These are phyloP conservation scores for Phytophthora hibernalis DNA, from an alignment of 352 stramenopile species.

Conservation along the genomic window DNA sequence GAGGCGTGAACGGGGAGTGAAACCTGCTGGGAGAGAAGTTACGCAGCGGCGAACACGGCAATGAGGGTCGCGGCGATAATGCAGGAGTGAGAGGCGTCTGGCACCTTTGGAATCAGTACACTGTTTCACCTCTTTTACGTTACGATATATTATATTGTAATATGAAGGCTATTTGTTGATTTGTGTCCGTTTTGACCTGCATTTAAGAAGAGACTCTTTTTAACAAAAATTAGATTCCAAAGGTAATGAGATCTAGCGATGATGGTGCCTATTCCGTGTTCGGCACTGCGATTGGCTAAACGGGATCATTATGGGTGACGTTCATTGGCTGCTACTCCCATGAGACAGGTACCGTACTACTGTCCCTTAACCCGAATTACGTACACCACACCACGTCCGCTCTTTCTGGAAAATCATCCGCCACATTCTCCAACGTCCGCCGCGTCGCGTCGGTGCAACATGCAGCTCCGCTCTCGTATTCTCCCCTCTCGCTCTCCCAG, in stretches of 20 bases:
- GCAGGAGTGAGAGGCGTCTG: conserved; percentile 22
- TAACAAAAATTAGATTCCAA: too few relatives aligned
- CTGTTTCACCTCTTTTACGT: not conserved
- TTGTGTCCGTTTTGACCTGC: too few relatives aligned
- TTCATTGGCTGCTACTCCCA: conserved; percentile 7
- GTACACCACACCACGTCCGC: conserved; percentile 2
- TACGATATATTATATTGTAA: too few relatives aligned
- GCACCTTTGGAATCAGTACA: conserved; percentile 5
- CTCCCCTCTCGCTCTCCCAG: not conserved
- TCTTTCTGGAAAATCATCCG: conserved; percentile 16
- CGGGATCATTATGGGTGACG: not conserved
- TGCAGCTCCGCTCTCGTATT: conserved; percentile 30
- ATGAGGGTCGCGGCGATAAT: not conserved
- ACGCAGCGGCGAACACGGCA: not conserved
- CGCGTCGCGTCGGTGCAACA: conserved; percentile 1
- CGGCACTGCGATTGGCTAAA: not conserved
- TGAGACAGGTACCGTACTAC: conserved; percentile 12
- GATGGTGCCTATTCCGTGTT: conserved; percentile 20
- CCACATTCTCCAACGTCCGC: not conserved
- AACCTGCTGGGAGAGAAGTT: not conserved
- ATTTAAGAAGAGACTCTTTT: too few relatives aligned
- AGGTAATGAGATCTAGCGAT: too few relatives aligned
- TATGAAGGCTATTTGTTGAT: too few relatives aligned
- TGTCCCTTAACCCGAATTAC: not conserved
- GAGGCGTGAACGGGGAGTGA: conserved; percentile 1